Base-by-base conservation (phyloP, 1,284 basidiomycete genomes). In the Phylloboletellus chloephorus region DNA sequence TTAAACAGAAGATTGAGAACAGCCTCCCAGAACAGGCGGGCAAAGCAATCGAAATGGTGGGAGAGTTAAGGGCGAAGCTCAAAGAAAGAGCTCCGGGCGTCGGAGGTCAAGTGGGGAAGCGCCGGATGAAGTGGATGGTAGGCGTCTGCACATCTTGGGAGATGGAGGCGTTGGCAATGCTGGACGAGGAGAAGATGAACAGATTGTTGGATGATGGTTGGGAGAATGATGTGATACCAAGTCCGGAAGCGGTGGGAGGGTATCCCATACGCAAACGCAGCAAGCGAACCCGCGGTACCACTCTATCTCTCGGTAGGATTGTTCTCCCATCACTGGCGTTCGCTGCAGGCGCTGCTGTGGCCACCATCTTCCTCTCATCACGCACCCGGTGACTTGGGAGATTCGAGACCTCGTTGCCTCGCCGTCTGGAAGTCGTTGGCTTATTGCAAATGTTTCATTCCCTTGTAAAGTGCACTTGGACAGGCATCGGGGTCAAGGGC, bases 121-220 rank as follows among this genome's bases (percentile, higher is more conserved):
- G 71, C 57, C 72, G 95, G 57, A 98, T 98, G 95, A 74, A 76
- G 50, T 98, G 93, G 94, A 97, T 98, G 89, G 81, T 88, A 20
- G 76, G 79, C 41, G 71, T 97, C 4, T 97, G 93, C 65, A 89
- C 91, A 47, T 65, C 70, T 25, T 98, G 93, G 88, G 67, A 76
- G 20, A 70, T 92, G 65, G 83, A 84, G 42, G 83, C 92, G 44
- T 74, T 92, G 33, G 77, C 78, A 8, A 53, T 62, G 41, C 67
- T 92, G 54, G 77, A 86, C 56, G 77, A 84, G 22, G 64, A 60
- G 15, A 70, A 67, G 63, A 82, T 84, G 65, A 67, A 67, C 47
- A 74, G 54, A 47, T 56, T 88, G 37, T 60, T 87, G 44, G 72
- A 82, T 48, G 72, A 79, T 40, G 82, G 85, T 13, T 85, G 87